phyloP scores from a whole-genome alignment of 495 filamentous ascomycete genomes.

The Cercophora sp. region DNA sequence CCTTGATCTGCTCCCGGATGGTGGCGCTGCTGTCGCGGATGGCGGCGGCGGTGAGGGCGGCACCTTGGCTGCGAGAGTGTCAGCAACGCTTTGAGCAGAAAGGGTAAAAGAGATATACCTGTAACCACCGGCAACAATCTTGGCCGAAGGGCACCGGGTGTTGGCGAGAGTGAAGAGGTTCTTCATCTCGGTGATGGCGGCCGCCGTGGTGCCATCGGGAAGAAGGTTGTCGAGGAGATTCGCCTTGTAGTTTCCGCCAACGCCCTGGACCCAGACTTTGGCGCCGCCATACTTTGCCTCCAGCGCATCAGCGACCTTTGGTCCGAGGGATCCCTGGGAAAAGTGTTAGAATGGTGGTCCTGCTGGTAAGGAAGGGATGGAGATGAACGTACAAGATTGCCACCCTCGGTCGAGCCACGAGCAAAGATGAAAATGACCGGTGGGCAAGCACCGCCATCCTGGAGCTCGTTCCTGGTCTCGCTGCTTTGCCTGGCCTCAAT shows the following conservation, averaged over 20 bases:
- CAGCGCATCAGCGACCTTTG: constrained; percentile 28
- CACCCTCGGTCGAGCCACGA: constrained; percentile 31
- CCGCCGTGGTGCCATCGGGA: constrained; percentile 29
- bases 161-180: constrained; percentile 30
- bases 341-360: constrained; percentile 1
- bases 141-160: constrained; percentile 31
- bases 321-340: constrained; percentile 22
- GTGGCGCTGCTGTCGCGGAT: constrained; percentile 37
- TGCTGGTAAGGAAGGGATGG: background rate
- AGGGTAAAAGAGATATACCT: constrained; percentile 15
- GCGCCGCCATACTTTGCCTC: constrained; percentile 21
- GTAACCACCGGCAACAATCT: constrained; percentile 38
- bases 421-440: constrained; percentile 50
- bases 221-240: constrained; percentile 32
- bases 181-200: constrained; percentile 33
- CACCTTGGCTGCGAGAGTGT: constrained; percentile 42
- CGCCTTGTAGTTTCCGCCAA: constrained; percentile 35
- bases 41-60: constrained; percentile 50
- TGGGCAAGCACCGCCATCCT: constrained; percentile 32
- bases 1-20: constrained; percentile 47
- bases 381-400: constrained; percentile 45
- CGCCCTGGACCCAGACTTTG: constrained; percentile 34
- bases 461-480: constrained; percentile 12
- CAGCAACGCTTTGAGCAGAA: background rate
- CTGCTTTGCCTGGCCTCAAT: constrained; percentile 4